Conservation (phyloP, 177 flowering plant genomes). For the Vitis hybrid region DNA sequence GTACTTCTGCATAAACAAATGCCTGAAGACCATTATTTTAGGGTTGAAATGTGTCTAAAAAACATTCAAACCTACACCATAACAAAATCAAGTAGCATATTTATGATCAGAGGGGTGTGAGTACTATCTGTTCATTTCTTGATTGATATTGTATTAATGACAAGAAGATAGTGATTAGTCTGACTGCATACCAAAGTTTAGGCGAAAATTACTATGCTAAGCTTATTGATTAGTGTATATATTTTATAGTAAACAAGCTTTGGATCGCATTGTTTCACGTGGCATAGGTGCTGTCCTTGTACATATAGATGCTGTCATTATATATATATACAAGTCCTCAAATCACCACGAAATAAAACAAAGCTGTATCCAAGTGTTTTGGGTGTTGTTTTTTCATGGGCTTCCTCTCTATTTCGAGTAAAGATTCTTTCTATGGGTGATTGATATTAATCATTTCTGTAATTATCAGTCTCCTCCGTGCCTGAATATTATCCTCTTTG, state of each 20-base stretch:
- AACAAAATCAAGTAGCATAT: not conserved
- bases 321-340: not conserved
- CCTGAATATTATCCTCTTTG: not conserved
- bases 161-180: not conserved
- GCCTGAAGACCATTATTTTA: no score
- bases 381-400: conserved; percentile 7
- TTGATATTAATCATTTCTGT: no score
- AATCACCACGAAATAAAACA: not conserved
- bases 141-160: not conserved
- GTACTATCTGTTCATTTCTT: conserved; percentile 1
- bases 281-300: not conserved
- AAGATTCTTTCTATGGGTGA: not conserved
- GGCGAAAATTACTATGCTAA: conserved; percentile 9
- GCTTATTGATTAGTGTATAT: not conserved
- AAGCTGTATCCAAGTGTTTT: conserved; percentile 4
- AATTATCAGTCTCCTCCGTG: no score
- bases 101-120: not conserved
- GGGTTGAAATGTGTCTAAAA: no score
- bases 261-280: not conserved
- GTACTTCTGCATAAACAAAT: no score
- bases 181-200: not conserved
- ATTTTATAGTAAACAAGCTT: not conserved
- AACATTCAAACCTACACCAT: no score
- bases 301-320: not conserved
- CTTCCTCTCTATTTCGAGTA: conserved; percentile 9